Evolutionary conservation across 139 green algal genomes (phyloP), one percentile per base, ranked within the genome.

Genomic region (Closterium sp.): DNA sequence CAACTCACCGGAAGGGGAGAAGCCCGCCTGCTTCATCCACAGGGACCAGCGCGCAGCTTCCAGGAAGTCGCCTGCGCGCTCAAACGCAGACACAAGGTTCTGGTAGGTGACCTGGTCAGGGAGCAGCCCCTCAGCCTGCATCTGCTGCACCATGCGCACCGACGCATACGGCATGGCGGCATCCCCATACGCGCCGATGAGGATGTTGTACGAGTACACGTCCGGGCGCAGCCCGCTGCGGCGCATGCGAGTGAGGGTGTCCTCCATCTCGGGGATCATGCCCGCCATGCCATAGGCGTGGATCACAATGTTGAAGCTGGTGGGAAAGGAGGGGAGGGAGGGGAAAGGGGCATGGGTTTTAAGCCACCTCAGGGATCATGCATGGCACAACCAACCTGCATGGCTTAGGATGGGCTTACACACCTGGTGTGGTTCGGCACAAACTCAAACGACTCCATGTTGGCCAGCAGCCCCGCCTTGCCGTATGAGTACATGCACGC

Each of bases 161-260:
- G 30, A 89, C 1, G 86, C 86, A 2, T 7, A 89, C 1, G 86
- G 86, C 86, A 89, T 89, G 30, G 1, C 35, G 1, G 34, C 35
- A 3, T 33, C 86, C 32, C 86, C 86, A 89, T 89, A 91, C 28
- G 66, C 88, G 21, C 38, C 38, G n/a, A 91, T 91, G 64, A 91
- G 88, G 9, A 88, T 91, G 33, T 91, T 91, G 88, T 91, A 91
- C 25, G 88, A 88, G 30, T 33, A 89, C 34, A 89, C 34, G 31
- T 89, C 86, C 1, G 35, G 86, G 30, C 31, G 31, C 2, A 89
- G 36, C 0, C 86, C 86, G 0, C 30, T 33, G 30, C 34, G 30
- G 0, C 34, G 0, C 86, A 84, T 66, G 30, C 86, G 34, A 0
- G 34, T 28, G 4, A 89, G 36, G 19, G 36, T 28, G 36, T 89